Base-by-base conservation (phyloP, 139 green algal genomes). In the Micractinium conductrix region DNA sequence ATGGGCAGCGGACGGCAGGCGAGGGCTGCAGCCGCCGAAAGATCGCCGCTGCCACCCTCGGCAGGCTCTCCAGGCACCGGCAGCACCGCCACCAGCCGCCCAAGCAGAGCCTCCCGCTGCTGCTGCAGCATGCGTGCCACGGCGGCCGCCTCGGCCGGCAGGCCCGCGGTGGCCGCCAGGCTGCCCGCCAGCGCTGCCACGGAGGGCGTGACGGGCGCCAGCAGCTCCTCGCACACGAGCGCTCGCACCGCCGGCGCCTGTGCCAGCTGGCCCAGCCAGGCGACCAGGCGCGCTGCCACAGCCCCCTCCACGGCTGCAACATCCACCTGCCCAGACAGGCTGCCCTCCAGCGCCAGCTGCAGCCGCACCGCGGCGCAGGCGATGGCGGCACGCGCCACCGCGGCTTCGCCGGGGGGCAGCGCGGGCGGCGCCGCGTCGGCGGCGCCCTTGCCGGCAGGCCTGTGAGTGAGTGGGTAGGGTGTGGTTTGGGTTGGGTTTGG, bases 81-180 rank as follows among this genome's bases (percentile, higher is more conserved):
- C 50, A 81, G 75, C 50, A 71, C 50, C 53, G 53, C 37, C 40
- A n/a, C 76, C 76, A 82, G 55, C 26, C 30, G 28, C 22, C 28
- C 24, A 38, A 72, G 58, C 76, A 82, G 38, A 28, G 16, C 76
- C 17, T 82, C 55, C 19, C 76, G 55, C 55, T 82, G 76, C 76
- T 82, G 76, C 58, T 82, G 76, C 53, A 82, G 76, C 55, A 72
- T 82, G 30, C 58, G 76, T 0, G 58, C 55, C 38, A 71, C 53
- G 3, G 58, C 63, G 9, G 38, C 76, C 28, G 38, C 58, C 7
- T 71, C 55, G 4, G 24, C 2, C 1, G 55, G 55, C 12, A 71
- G 48, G 8, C 48, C 43, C 6, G 38, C 37, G 2, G 58, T 82
- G 76, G 76, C 76, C 7, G 42, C 53, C 55, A 82, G 58, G 24